Evolutionary conservation across 108 stramenopile species (phyloP).

Genomic region (Cyclotella choctawhatcheeana): DNA sequence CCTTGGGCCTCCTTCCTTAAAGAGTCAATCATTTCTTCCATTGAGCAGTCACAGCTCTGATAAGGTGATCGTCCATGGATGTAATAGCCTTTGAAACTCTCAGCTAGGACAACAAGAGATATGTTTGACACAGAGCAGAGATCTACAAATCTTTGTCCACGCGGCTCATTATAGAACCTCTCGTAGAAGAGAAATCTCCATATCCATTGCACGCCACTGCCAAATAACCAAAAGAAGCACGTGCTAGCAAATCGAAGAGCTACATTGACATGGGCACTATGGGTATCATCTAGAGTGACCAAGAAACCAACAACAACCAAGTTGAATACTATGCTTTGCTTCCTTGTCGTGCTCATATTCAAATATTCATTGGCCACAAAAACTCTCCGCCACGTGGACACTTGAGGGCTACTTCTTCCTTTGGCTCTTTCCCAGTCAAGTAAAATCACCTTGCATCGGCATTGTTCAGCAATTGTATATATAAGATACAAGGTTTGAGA

Average conservation of each 20-base stretch:
- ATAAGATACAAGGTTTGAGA: slow-evolving; percentile 58
- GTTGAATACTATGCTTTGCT: slow-evolving; percentile 51
- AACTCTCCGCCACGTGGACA: slow-evolving; percentile 63
- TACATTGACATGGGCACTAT: slow-evolving; percentile 59
- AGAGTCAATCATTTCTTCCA: slow-evolving; percentile 67
- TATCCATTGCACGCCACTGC: slow-evolving; percentile 60
- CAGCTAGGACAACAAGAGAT: slow-evolving; percentile 66
- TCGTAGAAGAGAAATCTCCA: slow-evolving; percentile 68
- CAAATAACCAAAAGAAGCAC: slow-evolving; percentile 59
- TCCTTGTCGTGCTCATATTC: slow-evolving; percentile 65
- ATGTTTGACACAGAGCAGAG: slow-evolving; percentile 85
- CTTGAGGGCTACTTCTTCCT: slow-evolving; percentile 18
- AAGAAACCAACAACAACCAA: slow-evolving; percentile 68
- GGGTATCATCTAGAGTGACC: slow-evolving; percentile 51
- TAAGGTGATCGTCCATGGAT: slow-evolving; percentile 83
- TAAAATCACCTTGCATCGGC: slow-evolving; percentile 66
- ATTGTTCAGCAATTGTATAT: slow-evolving; percentile 57
- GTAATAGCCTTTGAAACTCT: slow-evolving; percentile 77
- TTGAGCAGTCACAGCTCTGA: slow-evolving; percentile 71
- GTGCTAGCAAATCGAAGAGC: slow-evolving; percentile 77
- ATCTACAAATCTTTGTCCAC: slow-evolving; percentile 64
- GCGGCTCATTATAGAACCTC: slow-evolving; percentile 68
- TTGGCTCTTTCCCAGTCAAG: slow-evolving; percentile 79
- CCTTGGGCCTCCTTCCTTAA: slow-evolving; percentile 72
- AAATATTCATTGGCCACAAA: slow-evolving; percentile 83